Conservation (phyloP, 257 asterid genomes). For the Solanum pinnatisectum region DNA sequence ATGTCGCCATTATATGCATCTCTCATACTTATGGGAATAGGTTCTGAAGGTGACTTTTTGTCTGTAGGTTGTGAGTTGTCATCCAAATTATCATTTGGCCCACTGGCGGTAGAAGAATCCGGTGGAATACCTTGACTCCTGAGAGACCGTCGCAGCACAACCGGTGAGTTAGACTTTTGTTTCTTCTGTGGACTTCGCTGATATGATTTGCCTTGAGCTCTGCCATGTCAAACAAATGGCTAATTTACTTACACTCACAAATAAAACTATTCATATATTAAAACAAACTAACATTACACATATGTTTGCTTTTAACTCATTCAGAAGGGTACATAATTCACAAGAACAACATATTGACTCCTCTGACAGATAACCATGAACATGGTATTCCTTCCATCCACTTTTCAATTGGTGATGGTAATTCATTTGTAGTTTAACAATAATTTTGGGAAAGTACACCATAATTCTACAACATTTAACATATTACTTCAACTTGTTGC, state of each 20-base stretch:
- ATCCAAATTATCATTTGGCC: slow-evolving; percentile 41
- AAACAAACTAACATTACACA: neutral
- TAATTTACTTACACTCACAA: neutral
- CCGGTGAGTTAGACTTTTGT: slow-evolving; percentile 41
- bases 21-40: slow-evolving; percentile 44
- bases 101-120: slow-evolving; percentile 52
- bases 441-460: neutral
- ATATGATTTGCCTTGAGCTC: slow-evolving; percentile 47
- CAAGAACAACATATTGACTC: neutral
- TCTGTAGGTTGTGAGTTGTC: slow-evolving; percentile 11
- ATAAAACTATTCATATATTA: neutral
- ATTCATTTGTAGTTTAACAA: no score
- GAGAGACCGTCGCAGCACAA: slow-evolving; percentile 81
- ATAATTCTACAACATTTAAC: no score
- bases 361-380: neutral
- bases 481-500: neutral
- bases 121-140: slow-evolving; percentile 80
- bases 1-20: slow-evolving; percentile 38
- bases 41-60: slow-evolving; percentile 14
- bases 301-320: neutral
- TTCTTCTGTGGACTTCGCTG: slow-evolving; percentile 54
- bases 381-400: neutral
- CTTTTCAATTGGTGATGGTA: no score
- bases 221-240: slow-evolving; percentile 12
- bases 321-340: neutral